A percentile compares a stretch with the other conserved stretches of the same genome.
Evolutionary conservation across 2,329 filamentous ascomycete genomes (phyloP).

Genomic region (Neofusicoccum laricinum): DNA sequence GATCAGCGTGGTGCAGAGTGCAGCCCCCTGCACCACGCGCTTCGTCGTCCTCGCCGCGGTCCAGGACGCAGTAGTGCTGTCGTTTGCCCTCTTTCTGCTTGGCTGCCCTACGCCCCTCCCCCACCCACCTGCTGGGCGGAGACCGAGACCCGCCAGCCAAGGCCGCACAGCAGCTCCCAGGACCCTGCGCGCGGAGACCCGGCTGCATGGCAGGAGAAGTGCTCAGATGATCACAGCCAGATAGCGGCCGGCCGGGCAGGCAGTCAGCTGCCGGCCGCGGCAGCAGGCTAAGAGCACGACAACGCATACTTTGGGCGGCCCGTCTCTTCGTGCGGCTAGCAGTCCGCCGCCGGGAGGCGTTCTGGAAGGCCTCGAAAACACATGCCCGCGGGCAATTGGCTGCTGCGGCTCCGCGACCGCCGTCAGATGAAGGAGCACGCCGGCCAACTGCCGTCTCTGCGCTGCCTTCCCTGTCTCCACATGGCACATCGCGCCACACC

Average conservation of each 20-base stretch:
- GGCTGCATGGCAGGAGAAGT: not conserved
- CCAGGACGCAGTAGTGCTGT: not conserved
- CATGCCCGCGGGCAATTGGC: not conserved
- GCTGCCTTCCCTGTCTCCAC: not conserved
- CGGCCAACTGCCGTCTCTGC: not conserved
- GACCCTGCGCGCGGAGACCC: not conserved
- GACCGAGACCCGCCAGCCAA: not conserved
- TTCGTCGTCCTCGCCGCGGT: not conserved
- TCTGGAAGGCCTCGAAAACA: not conserved
- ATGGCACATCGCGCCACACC: not conserved
- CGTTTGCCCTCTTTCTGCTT: not conserved
- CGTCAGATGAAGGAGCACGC: conserved; percentile 4
- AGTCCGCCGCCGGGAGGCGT: not conserved
- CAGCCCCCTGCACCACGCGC: not conserved
- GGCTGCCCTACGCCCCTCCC: not conserved
- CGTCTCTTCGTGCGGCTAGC: not conserved
- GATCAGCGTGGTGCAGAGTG: conserved; percentile 9
- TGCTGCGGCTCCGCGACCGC: not conserved
- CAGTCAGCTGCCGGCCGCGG: not conserved
- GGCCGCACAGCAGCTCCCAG: not conserved
- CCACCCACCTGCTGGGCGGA: not conserved
- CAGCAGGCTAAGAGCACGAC: not conserved
- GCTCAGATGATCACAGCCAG: conserved; percentile 2
- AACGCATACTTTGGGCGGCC: not conserved
- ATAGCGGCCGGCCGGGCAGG: not conserved